Evolutionary conservation across 768 basidiomycete genomes (phyloP), one percentile per base, ranked within the genome.

Genomic region (Rubroboletus satanas): DNA sequence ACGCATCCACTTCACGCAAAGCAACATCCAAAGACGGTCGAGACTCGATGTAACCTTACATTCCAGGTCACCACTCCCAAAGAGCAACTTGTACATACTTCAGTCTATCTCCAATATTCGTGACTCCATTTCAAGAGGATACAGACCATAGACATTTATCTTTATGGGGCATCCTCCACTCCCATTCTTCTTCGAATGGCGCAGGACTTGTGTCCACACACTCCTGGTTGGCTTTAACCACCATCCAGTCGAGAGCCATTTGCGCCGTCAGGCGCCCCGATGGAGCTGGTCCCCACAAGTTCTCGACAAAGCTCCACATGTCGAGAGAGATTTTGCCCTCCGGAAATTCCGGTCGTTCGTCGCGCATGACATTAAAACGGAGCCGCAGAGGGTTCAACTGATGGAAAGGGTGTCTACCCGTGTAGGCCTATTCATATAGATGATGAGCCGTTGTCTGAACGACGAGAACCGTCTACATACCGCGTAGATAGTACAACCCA

Each of bases 401-500:
- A 2, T 38, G 0, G 36, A 66, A 60, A 3, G 65, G 66, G 17
- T 33, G 42, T 29, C 9, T 50, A n/a, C 49, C 54, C 7, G 60
- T 54, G 49, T 67, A 69, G 17, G 41, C 50, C 66, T 67, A 44
- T 26, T 9, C 26, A 33, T 7, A 32, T 12, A 31, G 5, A 8
- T 0, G 29, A 47, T 50, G n/a, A 58, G 36, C 7, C 0, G 11
- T 32, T 15, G 23, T 37, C 39, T 3, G 32, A n/a, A 45, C 9
- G 18, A 32, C 23, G 28, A 39, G 29, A 23, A 2, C n/a, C 7
- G 32, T n/a, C 18, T 7, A 58, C 68, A 11, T 48, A 73, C 74
- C 63, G 66, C 73, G 33, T 75, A 77, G 38, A 73, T 72, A 2
- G 75, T 74, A 48, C 74, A 77, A 26, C 66, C 74, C 37, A 73